Percentiles rank a stretch among this genome's conserved stretches.
These are phyloP conservation scores for Moesziomyces globuligerus DNA, from an alignment of 1,284 basidiomycete species.

Conservation along the genomic window DNA sequence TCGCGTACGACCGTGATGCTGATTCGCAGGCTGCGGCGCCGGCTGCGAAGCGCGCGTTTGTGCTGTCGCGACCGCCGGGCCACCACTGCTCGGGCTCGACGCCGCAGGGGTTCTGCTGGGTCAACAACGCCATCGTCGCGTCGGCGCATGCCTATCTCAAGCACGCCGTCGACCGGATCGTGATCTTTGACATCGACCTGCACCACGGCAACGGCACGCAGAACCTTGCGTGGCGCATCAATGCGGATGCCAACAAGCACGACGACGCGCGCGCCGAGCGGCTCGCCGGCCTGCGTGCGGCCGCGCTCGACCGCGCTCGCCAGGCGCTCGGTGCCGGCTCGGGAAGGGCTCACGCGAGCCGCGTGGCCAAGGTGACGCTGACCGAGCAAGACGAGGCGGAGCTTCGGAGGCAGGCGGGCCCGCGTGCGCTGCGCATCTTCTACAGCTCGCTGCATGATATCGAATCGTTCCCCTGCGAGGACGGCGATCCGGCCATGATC, in stretches of 20 bases:
- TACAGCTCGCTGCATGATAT: conserved; percentile 93
- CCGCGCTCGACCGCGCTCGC: conserved; percentile 27
- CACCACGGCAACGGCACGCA: conserved; percentile 91
- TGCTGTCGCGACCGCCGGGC: conserved; percentile 64
- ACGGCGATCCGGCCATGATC: conserved; percentile 80
- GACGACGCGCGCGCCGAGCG: conserved; percentile 51
- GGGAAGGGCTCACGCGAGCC: conserved; percentile 16
- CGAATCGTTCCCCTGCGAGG: conserved; percentile 88
- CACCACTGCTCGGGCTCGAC: conserved; percentile 64
- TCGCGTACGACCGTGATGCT: conserved; percentile 4
- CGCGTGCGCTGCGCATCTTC: conserved; percentile 74
- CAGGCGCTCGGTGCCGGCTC: conserved; percentile 14
- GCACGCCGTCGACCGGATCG: conserved; percentile 80
- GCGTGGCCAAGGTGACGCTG: conserved; percentile 21
- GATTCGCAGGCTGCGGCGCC: not conserved
- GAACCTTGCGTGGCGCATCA: conserved; percentile 88
- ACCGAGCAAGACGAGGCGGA: conserved; percentile 24
- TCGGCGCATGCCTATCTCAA: conserved; percentile 90
- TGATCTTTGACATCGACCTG: conserved; percentile 92
- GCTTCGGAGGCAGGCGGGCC: conserved; percentile 29
- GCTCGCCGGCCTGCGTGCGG: conserved; percentile 28
- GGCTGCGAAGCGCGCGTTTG: conserved; percentile 60
- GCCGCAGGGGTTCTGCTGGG: conserved; percentile 86
- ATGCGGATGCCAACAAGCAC: conserved; percentile 76
- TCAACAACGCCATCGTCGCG: conserved; percentile 90